Evolutionary conservation across 805 yeast species (phyloP), one percentile per base, ranked within the genome.

Genomic region (Candida stauntonica): DNA sequence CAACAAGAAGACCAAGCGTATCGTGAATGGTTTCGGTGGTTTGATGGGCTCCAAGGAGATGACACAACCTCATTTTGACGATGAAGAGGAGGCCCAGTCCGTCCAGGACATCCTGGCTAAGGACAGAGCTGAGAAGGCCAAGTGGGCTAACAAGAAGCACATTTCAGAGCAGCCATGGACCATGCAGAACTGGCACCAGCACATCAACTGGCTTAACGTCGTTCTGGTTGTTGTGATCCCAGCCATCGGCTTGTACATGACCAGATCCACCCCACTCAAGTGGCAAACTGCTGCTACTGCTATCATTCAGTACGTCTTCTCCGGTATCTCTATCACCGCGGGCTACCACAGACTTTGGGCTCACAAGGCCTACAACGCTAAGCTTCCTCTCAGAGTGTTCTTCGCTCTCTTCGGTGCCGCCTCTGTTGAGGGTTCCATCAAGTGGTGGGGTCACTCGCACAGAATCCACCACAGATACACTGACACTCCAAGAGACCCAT

Each of bases 381-480:
- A 67, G 42, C 57, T 69, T 53, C 80, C 86, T 12, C 68, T 81
- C 29, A 73, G 78, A 49, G 54, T 81, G 29, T 76, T 81, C 51
- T 82, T 66, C 57, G 94, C 91, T 8, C 60, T 81, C 19, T 84
- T 84, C 54, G 94, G 94, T 46, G 87, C 91, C 24, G 84, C 88
- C 30, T 77, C 88, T 39, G 79, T 84, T 36, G 88, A 84, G 61
- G 94, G 94, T 49, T 82, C 91, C 26, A 79, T 84, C 61, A 84
- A 84, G 63, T 84, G 93, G 93, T 85, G 94, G 94, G 76, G 82
- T 35, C 93, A 84, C 60, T 73, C 83, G 36, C 94, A 85, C 64
- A 75, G 94, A 74, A 72, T 84, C 41, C 94, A 85, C 62, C 94
- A 85, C 66, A 73, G 94, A 67, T 85, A 82, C 64, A 84, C 93